These are phyloP conservation scores for Pseudocercospora crystallina DNA, from an alignment of 2,329 filamentous ascomycete genomes.

Conservation along the genomic window DNA sequence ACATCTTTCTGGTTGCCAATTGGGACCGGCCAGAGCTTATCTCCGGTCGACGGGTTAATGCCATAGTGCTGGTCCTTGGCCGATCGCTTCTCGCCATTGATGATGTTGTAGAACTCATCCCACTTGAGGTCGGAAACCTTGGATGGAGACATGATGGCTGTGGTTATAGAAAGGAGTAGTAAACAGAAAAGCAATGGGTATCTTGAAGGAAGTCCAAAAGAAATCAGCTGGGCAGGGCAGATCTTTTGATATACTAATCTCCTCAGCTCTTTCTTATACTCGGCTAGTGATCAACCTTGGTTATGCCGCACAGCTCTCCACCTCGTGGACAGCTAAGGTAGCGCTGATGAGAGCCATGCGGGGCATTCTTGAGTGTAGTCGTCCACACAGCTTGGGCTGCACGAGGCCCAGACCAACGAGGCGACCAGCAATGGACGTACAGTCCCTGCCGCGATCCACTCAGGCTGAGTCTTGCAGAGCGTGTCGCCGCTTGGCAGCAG, in stretches of 20 bases:
- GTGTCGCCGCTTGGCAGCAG: slow-evolving; percentile 6
- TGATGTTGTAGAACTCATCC: slow-evolving; percentile 41
- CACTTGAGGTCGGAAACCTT: slow-evolving; percentile 41
- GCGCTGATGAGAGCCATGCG: neutral
- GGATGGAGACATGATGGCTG: slow-evolving; percentile 45
- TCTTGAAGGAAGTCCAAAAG: neutral
- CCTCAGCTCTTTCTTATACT: slow-evolving; percentile 6
- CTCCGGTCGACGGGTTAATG: slow-evolving; percentile 37
- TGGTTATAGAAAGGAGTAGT: slow-evolving; percentile 1
- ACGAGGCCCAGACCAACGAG: no score
- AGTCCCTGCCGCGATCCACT: no score
- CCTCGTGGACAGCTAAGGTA: neutral
- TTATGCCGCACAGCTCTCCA: neutral
- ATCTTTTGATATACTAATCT: neutral
- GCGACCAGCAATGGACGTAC: no score
- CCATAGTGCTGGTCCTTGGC: slow-evolving; percentile 35
- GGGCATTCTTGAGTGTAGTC: no score
- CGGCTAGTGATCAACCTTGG: slow-evolving; percentile 9
- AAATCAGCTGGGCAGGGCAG: neutral
- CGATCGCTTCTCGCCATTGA: slow-evolving; percentile 38
- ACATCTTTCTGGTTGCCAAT: slow-evolving; percentile 40
- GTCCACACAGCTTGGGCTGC: no score
- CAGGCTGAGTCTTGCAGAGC: slow-evolving; percentile 1
- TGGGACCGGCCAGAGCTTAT: slow-evolving; percentile 39
- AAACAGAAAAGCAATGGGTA: neutral